A percentile compares a stretch with the other conserved stretches of the same genome.
phyloP scores from a whole-genome alignment of 2,329 filamentous ascomycete species.

The Venturia carpophila region DNA sequence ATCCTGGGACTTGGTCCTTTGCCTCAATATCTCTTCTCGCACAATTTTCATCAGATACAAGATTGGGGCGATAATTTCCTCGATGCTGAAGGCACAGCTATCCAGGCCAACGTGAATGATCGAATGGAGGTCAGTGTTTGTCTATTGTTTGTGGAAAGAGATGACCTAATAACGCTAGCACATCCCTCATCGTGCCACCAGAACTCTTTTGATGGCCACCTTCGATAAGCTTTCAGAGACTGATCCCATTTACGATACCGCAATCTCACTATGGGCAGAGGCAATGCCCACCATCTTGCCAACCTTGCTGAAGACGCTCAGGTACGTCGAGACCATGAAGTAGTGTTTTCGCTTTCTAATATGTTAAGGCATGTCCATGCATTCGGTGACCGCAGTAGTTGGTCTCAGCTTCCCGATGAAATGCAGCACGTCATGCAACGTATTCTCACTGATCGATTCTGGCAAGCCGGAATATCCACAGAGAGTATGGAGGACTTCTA shows the following conservation, averaged over 20 bases:
- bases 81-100: constrained; percentile 67
- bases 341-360: constrained; percentile 26
- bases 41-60: constrained; percentile 63
- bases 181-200: constrained; percentile 77
- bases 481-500: constrained; percentile 98
- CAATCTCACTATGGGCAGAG: constrained; percentile 77
- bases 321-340: constrained; percentile 27
- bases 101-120: constrained; percentile 72
- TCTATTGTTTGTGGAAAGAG: neutral
- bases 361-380: constrained; percentile 69
- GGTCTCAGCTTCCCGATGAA: constrained; percentile 66
- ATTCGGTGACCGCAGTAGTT: constrained; percentile 79
- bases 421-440: constrained; percentile 70
- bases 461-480: constrained; percentile 94
- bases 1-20: constrained; percentile 73
- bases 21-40: constrained; percentile 66
- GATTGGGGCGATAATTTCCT: constrained; percentile 78
- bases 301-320: constrained; percentile 74
- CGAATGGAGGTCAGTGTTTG: constrained; percentile 32
- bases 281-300: constrained; percentile 76
- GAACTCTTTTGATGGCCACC: constrained; percentile 84
- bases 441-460: constrained; percentile 90
- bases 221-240: constrained; percentile 78
- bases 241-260: constrained; percentile 64
- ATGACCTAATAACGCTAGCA: constrained; percentile 22